phyloP scores from a whole-genome alignment of 1,284 basidiomycete genomes.

The Ganoderma lingzhi region DNA sequence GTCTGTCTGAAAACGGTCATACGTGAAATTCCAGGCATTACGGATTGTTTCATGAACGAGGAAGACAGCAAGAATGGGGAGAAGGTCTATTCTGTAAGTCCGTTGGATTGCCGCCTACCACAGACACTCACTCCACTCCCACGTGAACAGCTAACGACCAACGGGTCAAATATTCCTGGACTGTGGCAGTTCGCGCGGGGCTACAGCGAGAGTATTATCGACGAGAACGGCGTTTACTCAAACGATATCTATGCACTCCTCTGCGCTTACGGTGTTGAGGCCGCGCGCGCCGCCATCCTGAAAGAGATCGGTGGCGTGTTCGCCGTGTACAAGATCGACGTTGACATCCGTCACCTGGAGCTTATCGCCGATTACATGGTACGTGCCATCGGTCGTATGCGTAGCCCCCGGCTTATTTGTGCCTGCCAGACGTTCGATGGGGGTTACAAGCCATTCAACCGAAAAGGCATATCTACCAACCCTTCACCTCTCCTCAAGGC shows the following conservation, averaged over 20 bases:
- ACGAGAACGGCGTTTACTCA: conserved; percentile 87
- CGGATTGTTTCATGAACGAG: conserved; percentile 81
- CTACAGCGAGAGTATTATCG: conserved; percentile 72
- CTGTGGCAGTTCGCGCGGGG: conserved; percentile 89
- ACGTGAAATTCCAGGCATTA: conserved; percentile 89
- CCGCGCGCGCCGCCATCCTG: conserved; percentile 93
- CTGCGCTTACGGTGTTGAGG: conserved; percentile 96
- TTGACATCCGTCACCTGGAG: conserved; percentile 94
- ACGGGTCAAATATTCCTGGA: conserved; percentile 93
- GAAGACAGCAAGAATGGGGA: conserved; percentile 61
- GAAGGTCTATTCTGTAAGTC: conserved; percentile 56
- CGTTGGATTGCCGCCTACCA: background rate
- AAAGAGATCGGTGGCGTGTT: conserved; percentile 93
- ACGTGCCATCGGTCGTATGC: conserved; percentile 40
- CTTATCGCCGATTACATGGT: conserved; percentile 99
- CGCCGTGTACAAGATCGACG: conserved; percentile 97
- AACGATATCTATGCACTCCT: conserved; percentile 97
- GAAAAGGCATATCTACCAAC: conserved; percentile 92
- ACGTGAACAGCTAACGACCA: conserved; percentile 70
- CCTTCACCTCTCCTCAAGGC: conserved; percentile 96
- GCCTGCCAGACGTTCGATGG: conserved; percentile 89
- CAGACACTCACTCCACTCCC: conserved; percentile 13
- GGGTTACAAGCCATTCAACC: conserved; percentile 97
- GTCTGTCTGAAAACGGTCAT: conserved; percentile 86
- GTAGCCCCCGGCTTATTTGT: background rate